Evolutionary conservation across 257 asterid genomes (phyloP).

Genomic region (Thymus mandschuricus): DNA sequence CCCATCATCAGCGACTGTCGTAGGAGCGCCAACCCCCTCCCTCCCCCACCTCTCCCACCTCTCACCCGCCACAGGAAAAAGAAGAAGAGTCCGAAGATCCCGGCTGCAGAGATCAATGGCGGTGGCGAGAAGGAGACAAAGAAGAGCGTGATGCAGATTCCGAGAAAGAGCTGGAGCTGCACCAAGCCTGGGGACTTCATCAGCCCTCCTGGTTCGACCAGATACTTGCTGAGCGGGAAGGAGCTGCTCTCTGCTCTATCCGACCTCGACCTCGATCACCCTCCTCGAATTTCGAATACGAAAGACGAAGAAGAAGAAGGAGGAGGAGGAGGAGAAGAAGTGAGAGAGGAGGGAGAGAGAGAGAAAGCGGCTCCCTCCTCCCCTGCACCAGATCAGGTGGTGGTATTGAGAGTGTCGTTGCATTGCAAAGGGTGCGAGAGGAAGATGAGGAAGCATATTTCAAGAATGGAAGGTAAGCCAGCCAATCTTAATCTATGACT

Average conservation of each 20-base stretch:
- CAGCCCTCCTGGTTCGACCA: slow-evolving; percentile 76
- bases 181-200: slow-evolving; percentile 55
- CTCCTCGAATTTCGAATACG: slow-evolving; percentile 9
- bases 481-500: neutral
- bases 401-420: slow-evolving; percentile 79
- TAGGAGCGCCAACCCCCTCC: slow-evolving; percentile 32
- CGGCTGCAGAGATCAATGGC: slow-evolving; percentile 17
- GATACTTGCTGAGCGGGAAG: slow-evolving; percentile 64
- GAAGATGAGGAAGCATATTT: slow-evolving; percentile 82
- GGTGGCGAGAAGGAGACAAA: neutral
- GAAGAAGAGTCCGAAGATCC: slow-evolving; percentile 6
- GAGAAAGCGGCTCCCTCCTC: neutral
- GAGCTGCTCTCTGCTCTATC: slow-evolving; percentile 39
- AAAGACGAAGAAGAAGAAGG: too few relatives aligned
- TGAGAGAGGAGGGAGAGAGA: neutral
- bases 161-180: slow-evolving; percentile 62
- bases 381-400: slow-evolving; percentile 24
- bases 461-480: slow-evolving; percentile 75
- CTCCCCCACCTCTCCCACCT: slow-evolving; percentile 24
- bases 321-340: too few relatives aligned
- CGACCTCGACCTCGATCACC: slow-evolving; percentile 39
- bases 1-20: slow-evolving; percentile 55
- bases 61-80: slow-evolving; percentile 19
- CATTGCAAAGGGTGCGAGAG: slow-evolving; percentile 93
- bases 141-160: neutral